A percentile compares a stretch with the other conserved stretches of the same genome.
These are phyloP conservation scores for Cryphonectria nitschkei DNA, from an alignment of 2,329 filamentous ascomycete species.

Conservation along the genomic window DNA sequence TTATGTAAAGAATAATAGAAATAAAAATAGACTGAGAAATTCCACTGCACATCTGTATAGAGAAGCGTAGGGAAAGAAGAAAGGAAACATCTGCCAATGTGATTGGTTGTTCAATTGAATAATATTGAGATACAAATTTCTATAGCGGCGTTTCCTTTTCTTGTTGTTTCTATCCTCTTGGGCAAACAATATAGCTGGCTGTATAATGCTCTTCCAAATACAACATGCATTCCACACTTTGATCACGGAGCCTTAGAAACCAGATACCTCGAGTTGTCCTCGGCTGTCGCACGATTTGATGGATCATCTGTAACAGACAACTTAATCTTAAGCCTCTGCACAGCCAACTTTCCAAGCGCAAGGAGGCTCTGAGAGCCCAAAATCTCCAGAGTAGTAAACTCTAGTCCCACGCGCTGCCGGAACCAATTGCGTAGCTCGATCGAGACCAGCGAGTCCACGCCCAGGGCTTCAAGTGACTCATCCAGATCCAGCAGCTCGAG, in stretches of 20 bases:
- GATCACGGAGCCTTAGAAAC: not conserved
- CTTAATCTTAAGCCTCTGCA: not conserved
- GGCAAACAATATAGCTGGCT: not conserved
- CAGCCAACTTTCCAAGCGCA: not conserved
- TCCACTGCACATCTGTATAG: too few species aligned
- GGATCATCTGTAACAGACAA: not conserved
- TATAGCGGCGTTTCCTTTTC: not conserved
- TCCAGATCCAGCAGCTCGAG: slow-evolving; percentile 14
- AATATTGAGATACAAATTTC: not conserved
- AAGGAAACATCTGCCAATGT: too few species aligned
- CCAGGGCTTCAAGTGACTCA: slow-evolving; percentile 17
- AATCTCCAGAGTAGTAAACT: slow-evolving; percentile 26
- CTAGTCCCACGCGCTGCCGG: slow-evolving; percentile 15
- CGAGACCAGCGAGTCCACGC: slow-evolving; percentile 24
- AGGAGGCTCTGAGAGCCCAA: not conserved
- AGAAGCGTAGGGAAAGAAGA: too few species aligned
- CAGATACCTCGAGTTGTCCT: not conserved
- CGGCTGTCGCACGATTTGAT: not conserved
- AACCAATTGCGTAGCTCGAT: slow-evolving; percentile 25
- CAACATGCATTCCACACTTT: not conserved
- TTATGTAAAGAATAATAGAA: too few species aligned
- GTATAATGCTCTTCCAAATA: not conserved
- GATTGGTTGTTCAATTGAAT: too few species aligned
- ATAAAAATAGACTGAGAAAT: too few species aligned
- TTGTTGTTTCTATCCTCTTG: not conserved